Base-by-base conservation (phyloP, 2,329 filamentous ascomycete genomes). In the Phyllosticta paracitricarpa region DNA sequence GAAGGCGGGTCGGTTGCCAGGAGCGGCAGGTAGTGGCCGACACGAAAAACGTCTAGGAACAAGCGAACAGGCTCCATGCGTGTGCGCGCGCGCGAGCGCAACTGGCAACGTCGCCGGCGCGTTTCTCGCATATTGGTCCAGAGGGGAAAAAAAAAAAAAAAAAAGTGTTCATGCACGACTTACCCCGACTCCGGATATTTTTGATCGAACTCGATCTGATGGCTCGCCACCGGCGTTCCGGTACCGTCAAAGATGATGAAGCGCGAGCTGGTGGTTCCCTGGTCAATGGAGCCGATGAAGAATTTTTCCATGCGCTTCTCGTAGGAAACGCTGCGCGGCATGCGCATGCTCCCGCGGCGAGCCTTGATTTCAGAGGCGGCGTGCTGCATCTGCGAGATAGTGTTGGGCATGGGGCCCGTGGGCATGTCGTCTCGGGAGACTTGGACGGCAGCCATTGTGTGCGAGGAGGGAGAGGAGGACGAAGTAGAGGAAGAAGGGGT, bases 251-350 rank as follows among this genome's bases (percentile, higher is more conserved):
- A 96, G 71, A 97, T 92, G 67, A 96, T 83, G 76, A 96, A 96
- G 48, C 91, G 84, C 35, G 91, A 89, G 63, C 89, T 93, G 33
- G 91, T 96, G 12, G 91, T 96, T 62, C 91, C 91, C 70, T 95
- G 90, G 71, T 96, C 91, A 71, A 96, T 92, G 67, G 89, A 89
- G 63, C 91, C 91, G 63, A 96, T 87, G 69, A 89, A 96, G 76
- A 83, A 83, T 61, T 86, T 76, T 51, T 77, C 58, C 57, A 62
- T 61, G 48, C 59, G 54, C 55, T 61, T 61, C 59, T 61, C 59
- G 59, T 61, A 61, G 59, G 54, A 57, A 10, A 22, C 40, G 55
- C 54, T 57, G 59, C 59, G 59, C 14, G 59, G 55, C 55, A 61
- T 22, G 40, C 59, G 40, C 55, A 57, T 57, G 59, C 54, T 57